Percentiles rank a stretch among this genome's conserved stretches.
phyloP scores from a whole-genome alignment of 805 yeast genomes.

The Lachancea mirantina region DNA sequence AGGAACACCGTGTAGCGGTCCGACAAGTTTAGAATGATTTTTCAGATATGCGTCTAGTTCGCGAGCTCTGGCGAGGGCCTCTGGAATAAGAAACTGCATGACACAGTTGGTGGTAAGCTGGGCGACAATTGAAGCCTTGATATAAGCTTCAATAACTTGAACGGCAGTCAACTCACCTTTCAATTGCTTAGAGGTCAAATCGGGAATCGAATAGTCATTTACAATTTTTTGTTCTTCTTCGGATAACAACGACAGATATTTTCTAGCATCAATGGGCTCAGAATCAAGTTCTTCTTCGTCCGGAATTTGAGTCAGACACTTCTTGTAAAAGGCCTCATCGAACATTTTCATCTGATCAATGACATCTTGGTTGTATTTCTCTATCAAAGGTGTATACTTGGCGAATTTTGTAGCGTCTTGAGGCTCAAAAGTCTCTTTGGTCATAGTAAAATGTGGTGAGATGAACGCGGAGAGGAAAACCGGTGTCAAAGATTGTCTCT shows the following conservation, averaged over 20 bases:
- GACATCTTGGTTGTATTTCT: conserved; percentile 17
- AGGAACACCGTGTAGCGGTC: conserved; percentile 67
- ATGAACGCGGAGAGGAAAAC: too few species aligned
- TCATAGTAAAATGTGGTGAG: conserved; percentile 3
- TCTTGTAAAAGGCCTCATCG: conserved; percentile 17
- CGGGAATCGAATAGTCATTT: conserved; percentile 37
- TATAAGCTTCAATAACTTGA: conserved; percentile 53
- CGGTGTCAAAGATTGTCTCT: too few species aligned
- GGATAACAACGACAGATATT: conserved; percentile 15
- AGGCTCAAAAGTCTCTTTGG: not conserved
- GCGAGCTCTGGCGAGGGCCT: conserved; percentile 51
- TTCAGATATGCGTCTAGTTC: conserved; percentile 47
- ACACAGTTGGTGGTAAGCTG: conserved; percentile 57
- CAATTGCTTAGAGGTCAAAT: conserved; percentile 39
- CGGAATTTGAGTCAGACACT: conserved; percentile 16
- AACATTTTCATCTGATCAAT: conserved; percentile 17
- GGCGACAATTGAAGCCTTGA: conserved; percentile 55
- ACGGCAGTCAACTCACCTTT: conserved; percentile 42
- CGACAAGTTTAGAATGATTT: conserved; percentile 46
- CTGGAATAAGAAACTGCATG: conserved; percentile 56
- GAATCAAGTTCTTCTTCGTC: conserved; percentile 17
- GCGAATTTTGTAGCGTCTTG: conserved; percentile 11
- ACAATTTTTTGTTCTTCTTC: conserved; percentile 35
- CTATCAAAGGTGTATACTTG: conserved; percentile 16
- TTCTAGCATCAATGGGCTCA: conserved; percentile 18